Evolutionary conservation across 768 basidiomycete species (phyloP).

Genomic region (Mycena chlorophos): DNA sequence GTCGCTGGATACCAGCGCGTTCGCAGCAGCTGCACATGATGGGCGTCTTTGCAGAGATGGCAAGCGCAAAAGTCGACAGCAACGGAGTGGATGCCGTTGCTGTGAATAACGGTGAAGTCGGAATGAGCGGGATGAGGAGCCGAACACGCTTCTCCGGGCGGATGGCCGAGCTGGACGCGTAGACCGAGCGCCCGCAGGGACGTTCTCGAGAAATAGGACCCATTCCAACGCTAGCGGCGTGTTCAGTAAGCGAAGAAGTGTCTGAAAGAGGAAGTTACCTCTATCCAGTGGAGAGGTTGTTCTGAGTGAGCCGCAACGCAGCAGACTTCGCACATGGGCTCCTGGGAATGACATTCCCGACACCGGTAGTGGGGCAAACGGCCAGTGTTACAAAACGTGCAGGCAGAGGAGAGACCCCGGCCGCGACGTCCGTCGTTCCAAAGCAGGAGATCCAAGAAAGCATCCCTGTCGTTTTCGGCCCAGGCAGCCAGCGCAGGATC

Average conservation of each 20-base stretch:
- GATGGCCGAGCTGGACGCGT: constrained; percentile 20
- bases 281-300: neutral
- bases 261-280: neutral
- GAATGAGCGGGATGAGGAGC: neutral
- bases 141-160: constrained; percentile 11
- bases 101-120: constrained; percentile 13
- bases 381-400: no score
- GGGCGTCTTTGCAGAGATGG: neutral
- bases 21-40: neutral
- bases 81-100: constrained; percentile 15
- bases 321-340: neutral
- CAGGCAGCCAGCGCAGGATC: no score
- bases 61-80: constrained; percentile 20
- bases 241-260: neutral
- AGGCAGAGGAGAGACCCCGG: no score
- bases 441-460: no score
- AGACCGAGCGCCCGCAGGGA: constrained; percentile 10
- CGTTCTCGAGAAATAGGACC: neutral
- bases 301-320: neutral
- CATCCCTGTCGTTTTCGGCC: no score
- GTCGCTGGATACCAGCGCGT: neutral
- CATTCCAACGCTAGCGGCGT: neutral
- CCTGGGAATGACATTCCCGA: neutral
- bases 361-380: no score
- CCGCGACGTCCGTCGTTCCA: no score